Conservation (phyloP, 2,329 filamentous ascomycete genomes). For the Sporothrix euskadiensis region DNA sequence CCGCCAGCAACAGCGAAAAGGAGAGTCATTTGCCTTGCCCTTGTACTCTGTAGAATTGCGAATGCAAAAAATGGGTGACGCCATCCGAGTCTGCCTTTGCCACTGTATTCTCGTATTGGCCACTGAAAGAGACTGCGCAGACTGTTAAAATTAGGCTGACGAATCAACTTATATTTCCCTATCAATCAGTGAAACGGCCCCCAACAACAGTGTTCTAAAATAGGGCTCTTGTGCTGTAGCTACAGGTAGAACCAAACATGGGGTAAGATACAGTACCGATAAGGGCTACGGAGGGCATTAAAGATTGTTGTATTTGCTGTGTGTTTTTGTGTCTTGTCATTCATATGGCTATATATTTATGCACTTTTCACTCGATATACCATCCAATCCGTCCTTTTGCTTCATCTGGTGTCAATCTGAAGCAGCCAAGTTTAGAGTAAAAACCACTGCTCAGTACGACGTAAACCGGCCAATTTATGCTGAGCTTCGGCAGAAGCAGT, state of each 20-base stretch:
- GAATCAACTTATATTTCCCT: slow-evolving; percentile 2
- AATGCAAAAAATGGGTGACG: slow-evolving; percentile 7
- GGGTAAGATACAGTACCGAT: neutral
- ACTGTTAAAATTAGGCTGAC: neutral
- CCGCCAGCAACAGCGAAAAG: neutral
- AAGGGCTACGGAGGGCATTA: neutral
- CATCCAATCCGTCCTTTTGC: slow-evolving; percentile 9
- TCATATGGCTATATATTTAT: neutral
- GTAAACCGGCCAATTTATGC: neutral
- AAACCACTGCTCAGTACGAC: neutral
- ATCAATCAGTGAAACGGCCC: neutral
- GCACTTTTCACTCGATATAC: neutral
- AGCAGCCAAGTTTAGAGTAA: neutral
- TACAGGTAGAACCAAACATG: neutral
- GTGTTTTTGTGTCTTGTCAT: neutral
- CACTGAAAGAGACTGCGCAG: neutral
- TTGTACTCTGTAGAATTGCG: neutral
- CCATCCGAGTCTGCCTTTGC: slow-evolving; percentile 10
- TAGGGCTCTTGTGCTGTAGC: neutral
- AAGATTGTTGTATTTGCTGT: neutral
- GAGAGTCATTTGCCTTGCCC: neutral
- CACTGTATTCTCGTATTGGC: neutral
- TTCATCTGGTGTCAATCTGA: neutral
- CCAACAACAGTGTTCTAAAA: neutral
- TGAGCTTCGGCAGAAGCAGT: neutral